phyloP scores from a whole-genome alignment of 2,329 filamentous ascomycete species.

The Aureobasidium leucospermi region DNA sequence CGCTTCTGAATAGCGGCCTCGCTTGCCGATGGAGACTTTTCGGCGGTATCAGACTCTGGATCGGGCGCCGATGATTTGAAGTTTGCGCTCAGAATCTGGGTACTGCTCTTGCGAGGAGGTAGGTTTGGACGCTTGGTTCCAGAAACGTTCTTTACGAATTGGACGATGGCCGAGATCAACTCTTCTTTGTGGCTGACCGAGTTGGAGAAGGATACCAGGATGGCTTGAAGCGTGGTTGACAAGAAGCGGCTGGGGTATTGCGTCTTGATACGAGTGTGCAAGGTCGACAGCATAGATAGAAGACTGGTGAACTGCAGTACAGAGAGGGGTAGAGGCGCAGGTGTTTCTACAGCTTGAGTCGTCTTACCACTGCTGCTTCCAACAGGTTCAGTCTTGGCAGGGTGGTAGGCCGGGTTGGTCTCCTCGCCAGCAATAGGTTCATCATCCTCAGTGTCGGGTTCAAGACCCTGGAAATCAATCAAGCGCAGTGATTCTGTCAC shows the following conservation, averaged over 20 bases:
- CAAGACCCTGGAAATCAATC: conserved; percentile 41
- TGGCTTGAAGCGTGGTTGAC: conserved; percentile 65
- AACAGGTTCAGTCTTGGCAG: conserved; percentile 21
- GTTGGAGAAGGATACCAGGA: conserved; percentile 58
- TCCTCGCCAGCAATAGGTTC: conserved; percentile 21
- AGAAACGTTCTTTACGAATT: conserved; percentile 62
- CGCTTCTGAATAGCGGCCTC: conserved; percentile 57
- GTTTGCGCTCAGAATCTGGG: not conserved
- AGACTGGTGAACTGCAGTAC: conserved; percentile 59
- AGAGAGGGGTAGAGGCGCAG: conserved; percentile 31
- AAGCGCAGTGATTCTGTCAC: conserved; percentile 64
- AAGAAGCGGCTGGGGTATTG: conserved; percentile 73
- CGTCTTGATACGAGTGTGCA: conserved; percentile 68
- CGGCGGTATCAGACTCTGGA: conserved; percentile 44
- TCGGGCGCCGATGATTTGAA: conserved; percentile 40
- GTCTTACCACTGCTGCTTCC: conserved; percentile 15
- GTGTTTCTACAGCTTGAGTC: conserved; percentile 25
- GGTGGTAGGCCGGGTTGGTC: conserved; percentile 20
- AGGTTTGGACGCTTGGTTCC: conserved; percentile 59
- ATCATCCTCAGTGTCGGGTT: conserved; percentile 52
- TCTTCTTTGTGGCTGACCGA: conserved; percentile 50
- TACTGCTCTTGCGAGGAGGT: conserved; percentile 50
- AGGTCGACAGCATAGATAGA: conserved; percentile 62
- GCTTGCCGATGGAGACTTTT: conserved; percentile 36
- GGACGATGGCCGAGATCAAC: conserved; percentile 62